Conservation (phyloP, 2,329 filamentous ascomycete species). For the Aspergillus ruber region DNA sequence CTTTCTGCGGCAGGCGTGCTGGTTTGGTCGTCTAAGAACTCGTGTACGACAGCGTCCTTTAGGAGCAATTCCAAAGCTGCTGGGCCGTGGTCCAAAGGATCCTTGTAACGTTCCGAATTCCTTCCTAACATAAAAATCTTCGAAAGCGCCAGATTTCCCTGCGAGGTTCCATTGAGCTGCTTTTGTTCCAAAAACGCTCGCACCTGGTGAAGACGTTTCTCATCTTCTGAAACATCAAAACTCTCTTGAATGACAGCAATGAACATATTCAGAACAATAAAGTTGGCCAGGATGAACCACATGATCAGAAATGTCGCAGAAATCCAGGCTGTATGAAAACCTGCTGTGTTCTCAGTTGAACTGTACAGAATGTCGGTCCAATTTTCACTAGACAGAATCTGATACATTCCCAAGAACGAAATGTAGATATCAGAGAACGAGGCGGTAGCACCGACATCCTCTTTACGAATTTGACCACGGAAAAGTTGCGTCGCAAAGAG, state of each 20-base stretch:
- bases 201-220: constrained; percentile 94
- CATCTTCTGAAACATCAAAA: constrained; percentile 96
- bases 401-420: constrained; percentile 95
- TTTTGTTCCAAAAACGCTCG: constrained; percentile 89
- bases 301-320: constrained; percentile 83
- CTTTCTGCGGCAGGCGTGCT: constrained; percentile 25
- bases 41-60: constrained; percentile 89
- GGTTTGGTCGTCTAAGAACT: constrained; percentile 75
- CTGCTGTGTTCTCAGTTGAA: constrained; percentile 62
- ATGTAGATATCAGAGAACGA: constrained; percentile 92
- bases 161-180: constrained; percentile 64
- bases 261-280: constrained; percentile 99
- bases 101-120: constrained; percentile 58
- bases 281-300: constrained; percentile 93
- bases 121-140: constrained; percentile 57
- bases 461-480: constrained; percentile 68
- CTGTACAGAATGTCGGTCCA: constrained; percentile 87
- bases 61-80: constrained; percentile 93
- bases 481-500: constrained; percentile 94
- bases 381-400: constrained; percentile 90
- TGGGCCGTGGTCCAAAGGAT: constrained; percentile 85
- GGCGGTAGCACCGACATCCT: constrained; percentile 55
- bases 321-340: constrained; percentile 76
- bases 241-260: constrained; percentile 99
- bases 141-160: constrained; percentile 60